Evolutionary conservation across 768 basidiomycete species (phyloP), one percentile per base, ranked within the genome.

Genomic region (Lactarius trivialis): DNA sequence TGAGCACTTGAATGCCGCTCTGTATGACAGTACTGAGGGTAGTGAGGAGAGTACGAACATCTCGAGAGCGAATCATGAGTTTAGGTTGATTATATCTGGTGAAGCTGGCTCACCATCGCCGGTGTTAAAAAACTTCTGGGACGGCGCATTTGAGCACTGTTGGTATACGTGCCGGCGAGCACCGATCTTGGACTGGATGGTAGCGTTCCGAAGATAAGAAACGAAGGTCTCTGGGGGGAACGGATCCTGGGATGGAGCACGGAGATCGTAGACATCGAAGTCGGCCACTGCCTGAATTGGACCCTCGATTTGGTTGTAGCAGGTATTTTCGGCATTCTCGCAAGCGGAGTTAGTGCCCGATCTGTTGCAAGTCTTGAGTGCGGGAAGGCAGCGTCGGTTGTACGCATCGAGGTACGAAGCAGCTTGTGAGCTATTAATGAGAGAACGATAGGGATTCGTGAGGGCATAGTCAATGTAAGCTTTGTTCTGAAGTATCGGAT

Each of bases 391-490:
- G 1, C 79, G 79, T 0, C 19, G 11, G 11, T 45, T 56, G 12
- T 56, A 59, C 21, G 34, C 5, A 26, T 28, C 19, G 12, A 34
- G 14, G 34, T 36, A 36, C 7, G 49, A 28, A 7, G 33, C 21
- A 7, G 36, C 48, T n/a, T 50, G 15, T n/a, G 58, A 59, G 43
- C 34, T 52, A 37, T 7, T 51, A 19, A 59, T 52, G 58, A 59
- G 49, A 11, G 49, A 2, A 34, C 50, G 58, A 7, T 59, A 59
- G 36, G 78, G 74, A 67, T 82, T 83, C 4, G 68, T 72, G 7
- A 67, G 74, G 0, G 82, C 78, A 60, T 82, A 83, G 2, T 68
- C 70, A 33, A 82, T 73, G 58, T 81, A 81, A 15, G 77, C 77
- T 4, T 79, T 76, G 64, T 82, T 82, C 72, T 83, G 82, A 7